These are phyloP conservation scores for Xylariaceae sp. DNA, from an alignment of 2,329 filamentous ascomycete genomes.

Conservation along the genomic window DNA sequence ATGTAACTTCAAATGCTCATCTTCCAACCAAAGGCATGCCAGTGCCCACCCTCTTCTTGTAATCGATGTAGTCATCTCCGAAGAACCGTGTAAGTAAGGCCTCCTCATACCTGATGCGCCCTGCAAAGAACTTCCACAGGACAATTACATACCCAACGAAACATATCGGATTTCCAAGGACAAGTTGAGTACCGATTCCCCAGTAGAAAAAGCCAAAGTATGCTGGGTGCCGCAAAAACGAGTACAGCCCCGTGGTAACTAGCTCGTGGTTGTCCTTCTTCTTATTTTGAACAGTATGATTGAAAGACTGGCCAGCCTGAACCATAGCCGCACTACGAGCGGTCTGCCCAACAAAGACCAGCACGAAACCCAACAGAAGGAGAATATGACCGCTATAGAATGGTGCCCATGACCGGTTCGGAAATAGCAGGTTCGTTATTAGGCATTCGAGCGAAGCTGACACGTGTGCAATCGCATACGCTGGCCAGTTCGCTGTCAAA, in stretches of 20 bases:
- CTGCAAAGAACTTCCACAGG: constrained; percentile 84
- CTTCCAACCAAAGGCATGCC: constrained; percentile 77
- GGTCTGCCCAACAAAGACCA: constrained; percentile 74
- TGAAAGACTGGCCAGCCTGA: constrained; percentile 89
- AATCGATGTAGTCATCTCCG: constrained; percentile 78
- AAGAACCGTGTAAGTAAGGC: constrained; percentile 80
- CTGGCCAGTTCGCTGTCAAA: constrained; percentile 80
- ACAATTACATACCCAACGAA: constrained; percentile 75
- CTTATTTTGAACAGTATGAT: constrained; percentile 79
- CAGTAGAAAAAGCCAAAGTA: constrained; percentile 99
- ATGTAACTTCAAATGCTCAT: constrained; percentile 13
- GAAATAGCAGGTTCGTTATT: constrained; percentile 62
- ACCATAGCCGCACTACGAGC: constrained; percentile 85
- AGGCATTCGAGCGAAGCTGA: constrained; percentile 76
- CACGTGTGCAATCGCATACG: constrained; percentile 83
- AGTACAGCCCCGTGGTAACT: constrained; percentile 85
- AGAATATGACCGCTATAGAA: constrained; percentile 49
- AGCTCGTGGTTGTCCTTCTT: constrained; percentile 74
- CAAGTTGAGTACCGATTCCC: constrained; percentile 91
- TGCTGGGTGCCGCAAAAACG: constrained; percentile 78
- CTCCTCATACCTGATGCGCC: constrained; percentile 80
- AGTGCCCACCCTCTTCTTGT: constrained; percentile 72
- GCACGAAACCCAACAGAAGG: constrained; percentile 62
- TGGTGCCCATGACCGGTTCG: constrained; percentile 54
- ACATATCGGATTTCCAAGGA: constrained; percentile 84